A percentile compares a stretch with the other conserved stretches of the same genome.
Conservation (phyloP, 768 basidiomycete genomes). For the Trametes meyenii region DNA sequence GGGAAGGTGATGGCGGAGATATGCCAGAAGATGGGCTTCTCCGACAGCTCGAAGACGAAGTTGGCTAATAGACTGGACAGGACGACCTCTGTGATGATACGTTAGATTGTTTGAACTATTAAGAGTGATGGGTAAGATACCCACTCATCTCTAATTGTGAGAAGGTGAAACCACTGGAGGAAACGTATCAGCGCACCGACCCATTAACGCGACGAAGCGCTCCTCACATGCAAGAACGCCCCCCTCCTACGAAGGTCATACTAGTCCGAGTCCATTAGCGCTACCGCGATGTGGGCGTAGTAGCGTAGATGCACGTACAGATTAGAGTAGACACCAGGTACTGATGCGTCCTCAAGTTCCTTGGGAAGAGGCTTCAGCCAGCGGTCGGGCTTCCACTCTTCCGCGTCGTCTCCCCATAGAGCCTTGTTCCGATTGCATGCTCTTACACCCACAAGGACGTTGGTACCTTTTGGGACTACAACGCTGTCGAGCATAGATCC, state of each 20-base stretch:
- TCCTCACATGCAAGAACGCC: conserved; percentile 17
- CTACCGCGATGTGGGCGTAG: neutral
- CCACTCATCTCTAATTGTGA: conserved; percentile 23
- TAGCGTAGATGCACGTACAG: conserved; percentile 8
- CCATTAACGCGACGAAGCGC: no score
- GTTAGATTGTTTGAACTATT: neutral
- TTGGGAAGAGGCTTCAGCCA: conserved; percentile 24
- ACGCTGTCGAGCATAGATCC: conserved; percentile 26
- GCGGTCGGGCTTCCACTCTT: conserved; percentile 30
- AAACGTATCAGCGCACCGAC: neutral
- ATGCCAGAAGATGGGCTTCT: conserved; percentile 24
- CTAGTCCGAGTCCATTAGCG: neutral
- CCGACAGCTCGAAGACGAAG: conserved; percentile 24
- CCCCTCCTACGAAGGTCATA: conserved; percentile 21
- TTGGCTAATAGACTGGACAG: conserved; percentile 17
- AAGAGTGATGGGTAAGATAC: neutral
- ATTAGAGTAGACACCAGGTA: conserved; percentile 24
- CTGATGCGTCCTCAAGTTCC: conserved; percentile 12
- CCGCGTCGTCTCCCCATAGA: conserved; percentile 30
- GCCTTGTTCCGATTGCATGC: conserved; percentile 30
- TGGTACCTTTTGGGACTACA: conserved; percentile 23
- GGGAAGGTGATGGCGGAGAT: conserved; percentile 21
- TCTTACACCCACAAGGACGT: conserved; percentile 28
- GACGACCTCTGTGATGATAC: conserved; percentile 15
- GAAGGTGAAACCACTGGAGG: conserved; percentile 18